Base-by-base conservation (phyloP, 2,329 filamentous ascomycete genomes). In the Colletotrichum musicola region DNA sequence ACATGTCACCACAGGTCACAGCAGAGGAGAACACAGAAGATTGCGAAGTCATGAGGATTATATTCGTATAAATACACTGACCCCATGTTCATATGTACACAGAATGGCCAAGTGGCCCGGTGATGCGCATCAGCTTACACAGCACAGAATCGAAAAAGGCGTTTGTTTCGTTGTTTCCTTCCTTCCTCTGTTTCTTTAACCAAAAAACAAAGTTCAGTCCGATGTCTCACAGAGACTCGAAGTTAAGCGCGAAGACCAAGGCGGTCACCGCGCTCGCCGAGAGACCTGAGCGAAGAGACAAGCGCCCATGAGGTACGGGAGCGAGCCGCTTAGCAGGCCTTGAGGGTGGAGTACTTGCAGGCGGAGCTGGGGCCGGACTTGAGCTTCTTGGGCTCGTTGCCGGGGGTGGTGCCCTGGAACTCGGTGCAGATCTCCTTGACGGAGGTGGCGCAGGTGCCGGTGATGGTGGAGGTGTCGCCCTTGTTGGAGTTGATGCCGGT, bases 401-500 rank as follows among this genome's bases (percentile, higher is more conserved):
- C 69, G 49, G 67, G 67, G 62, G 47, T 56, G 55, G 66, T 69
- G 59, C 69, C 69, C 62, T 71, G 49, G 69, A 63, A 71, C 69
- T 71, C 69, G 27, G 62, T 66, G 67, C 69, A 71, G 55, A 71
- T 51, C 55, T 71, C 61, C 69, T 71, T 70, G 59, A 69, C 59
- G 66, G 66, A 61, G 67, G 69, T 61, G 62, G 66, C 62, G 59
- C 69, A 71, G 44, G 67, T 67, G 59, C 56, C 53, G 55, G 67
- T 67, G 69, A 71, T 71, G 62, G 67, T 67, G 55, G 69, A 44
- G 62, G 57, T 60, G 59, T 71, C 69, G 14, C 69, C 69, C 62
- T 67, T 67, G 69, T 71, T 71, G 59, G 66, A 70, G 69, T 71
- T 71, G 69, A 71, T 70, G 55, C 69, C 69, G 55, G 62, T 62